These are phyloP conservation scores for Irpex lacteus DNA, from an alignment of 1,284 basidiomycete genomes.

Conservation along the genomic window DNA sequence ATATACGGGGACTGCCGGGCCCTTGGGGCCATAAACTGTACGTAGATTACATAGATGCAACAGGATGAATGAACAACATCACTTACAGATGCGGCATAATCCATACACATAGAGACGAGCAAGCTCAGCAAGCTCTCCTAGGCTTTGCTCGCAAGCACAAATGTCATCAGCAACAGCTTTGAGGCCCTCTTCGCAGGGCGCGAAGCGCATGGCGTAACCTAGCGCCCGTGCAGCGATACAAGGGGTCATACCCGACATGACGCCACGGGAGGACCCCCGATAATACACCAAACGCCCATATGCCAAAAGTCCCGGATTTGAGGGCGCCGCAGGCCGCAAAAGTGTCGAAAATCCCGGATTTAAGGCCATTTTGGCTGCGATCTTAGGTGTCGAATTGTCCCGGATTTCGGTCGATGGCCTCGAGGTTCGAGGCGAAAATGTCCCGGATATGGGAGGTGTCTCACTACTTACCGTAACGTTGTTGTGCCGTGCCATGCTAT, in stretches of 20 bases:
- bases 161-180: slow-evolving; percentile 5
- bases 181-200: slow-evolving; percentile 1
- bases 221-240: not conserved
- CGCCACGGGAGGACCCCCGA: too few species aligned
- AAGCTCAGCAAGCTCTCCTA: not conserved
- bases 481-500: too few species aligned
- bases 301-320: too few species aligned
- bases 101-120: not conserved
- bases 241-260: not conserved
- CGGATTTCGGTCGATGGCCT: too few species aligned
- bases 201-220: not conserved
- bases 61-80: not conserved
- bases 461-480: too few species aligned
- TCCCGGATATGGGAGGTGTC: too few species aligned
- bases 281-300: too few species aligned
- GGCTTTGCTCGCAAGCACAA: slow-evolving; percentile 1
- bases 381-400: too few species aligned
- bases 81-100: not conserved
- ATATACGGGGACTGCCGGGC: not conserved
- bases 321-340: too few species aligned
- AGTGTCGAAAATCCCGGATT: too few species aligned
- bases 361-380: too few species aligned
- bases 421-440: too few species aligned
- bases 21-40: not conserved
- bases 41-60: not conserved